Evolutionary conservation across 2,329 filamentous ascomycete genomes (phyloP).

Genomic region (Elsinoe necatrix): DNA sequence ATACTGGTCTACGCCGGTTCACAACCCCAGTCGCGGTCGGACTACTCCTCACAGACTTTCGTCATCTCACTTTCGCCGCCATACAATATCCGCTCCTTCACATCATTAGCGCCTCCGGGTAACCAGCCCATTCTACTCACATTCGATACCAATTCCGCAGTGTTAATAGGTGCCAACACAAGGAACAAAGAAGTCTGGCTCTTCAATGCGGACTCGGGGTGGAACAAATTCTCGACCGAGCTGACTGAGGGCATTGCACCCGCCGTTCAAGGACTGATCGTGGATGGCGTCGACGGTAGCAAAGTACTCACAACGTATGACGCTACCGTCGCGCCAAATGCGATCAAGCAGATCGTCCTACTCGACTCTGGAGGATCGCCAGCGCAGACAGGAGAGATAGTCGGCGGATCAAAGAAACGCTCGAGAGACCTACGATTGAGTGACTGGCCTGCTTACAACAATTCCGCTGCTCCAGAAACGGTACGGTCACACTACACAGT

Average conservation of each 20-base stretch:
- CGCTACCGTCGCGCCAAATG: constrained; percentile 63
- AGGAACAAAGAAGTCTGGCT: constrained; percentile 62
- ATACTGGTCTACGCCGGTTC: constrained; percentile 77
- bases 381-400: constrained; percentile 40
- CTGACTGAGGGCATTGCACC: constrained; percentile 42
- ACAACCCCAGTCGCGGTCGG: constrained; percentile 47
- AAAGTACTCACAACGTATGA: constrained; percentile 75
- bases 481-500: constrained; percentile 63
- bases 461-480: constrained; percentile 56
- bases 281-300: constrained; percentile 66
- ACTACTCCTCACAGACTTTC: constrained; percentile 65
- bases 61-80: constrained; percentile 59
- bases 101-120: constrained; percentile 53
- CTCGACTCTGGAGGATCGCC: constrained; percentile 50
- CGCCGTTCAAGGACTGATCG: constrained; percentile 45
- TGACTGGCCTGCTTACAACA: constrained; percentile 73
- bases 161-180: constrained; percentile 64
- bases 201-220: constrained; percentile 57
- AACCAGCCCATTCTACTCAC: constrained; percentile 62
- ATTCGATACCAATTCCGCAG: constrained; percentile 63
- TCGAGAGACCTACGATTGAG: constrained; percentile 50
- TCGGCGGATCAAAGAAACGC: constrained; percentile 32
- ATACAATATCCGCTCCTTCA: constrained; percentile 52
- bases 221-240: constrained; percentile 58
- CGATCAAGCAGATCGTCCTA: constrained; percentile 61